Evolutionary conservation across 306 rosid species (phyloP).

Genomic region (Lathyrus aphaca): DNA sequence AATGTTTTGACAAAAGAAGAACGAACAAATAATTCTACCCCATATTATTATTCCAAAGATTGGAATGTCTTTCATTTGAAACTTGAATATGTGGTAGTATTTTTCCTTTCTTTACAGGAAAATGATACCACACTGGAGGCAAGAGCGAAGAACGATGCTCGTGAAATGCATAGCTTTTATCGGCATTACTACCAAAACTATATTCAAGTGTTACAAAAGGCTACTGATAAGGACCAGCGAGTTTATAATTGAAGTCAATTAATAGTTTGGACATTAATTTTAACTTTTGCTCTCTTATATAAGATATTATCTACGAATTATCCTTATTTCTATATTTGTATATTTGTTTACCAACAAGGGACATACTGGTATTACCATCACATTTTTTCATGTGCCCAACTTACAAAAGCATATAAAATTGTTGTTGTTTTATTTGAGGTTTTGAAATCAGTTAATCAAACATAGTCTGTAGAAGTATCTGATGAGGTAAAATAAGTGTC

Average conservation of each 20-base stretch:
- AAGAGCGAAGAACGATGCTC: constrained; percentile 87
- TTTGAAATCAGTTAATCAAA: constrained; percentile 89
- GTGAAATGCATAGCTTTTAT: constrained; percentile 92
- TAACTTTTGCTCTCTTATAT: constrained; percentile 27
- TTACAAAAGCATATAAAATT: constrained; percentile 94
- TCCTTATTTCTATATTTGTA: constrained; percentile 16
- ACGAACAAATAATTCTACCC: neutral
- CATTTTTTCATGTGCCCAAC: constrained; percentile 69
- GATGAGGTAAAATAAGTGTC: constrained; percentile 64
- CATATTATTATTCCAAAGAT: constrained; percentile 12
- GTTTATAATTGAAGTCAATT: constrained; percentile 37
- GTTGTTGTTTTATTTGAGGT: constrained; percentile 85
- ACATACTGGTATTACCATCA: constrained; percentile 33
- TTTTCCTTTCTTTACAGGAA: constrained; percentile 57
- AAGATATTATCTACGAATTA: constrained; percentile 6
- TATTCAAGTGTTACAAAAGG: constrained; percentile 72
- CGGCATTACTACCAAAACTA: constrained; percentile 78
- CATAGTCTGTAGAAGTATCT: constrained; percentile 70
- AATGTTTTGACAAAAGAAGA: neutral
- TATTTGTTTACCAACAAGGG: neutral
- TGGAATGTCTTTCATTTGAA: constrained; percentile 30
- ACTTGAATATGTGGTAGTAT: constrained; percentile 22
- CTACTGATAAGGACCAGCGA: constrained; percentile 89
- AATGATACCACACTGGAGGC: constrained; percentile 78
- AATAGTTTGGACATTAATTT: constrained; percentile 36